Evolutionary conservation across 805 yeast species (phyloP), one percentile per base, ranked within the genome.

Genomic region (Aciculoconidium aculeatum): DNA sequence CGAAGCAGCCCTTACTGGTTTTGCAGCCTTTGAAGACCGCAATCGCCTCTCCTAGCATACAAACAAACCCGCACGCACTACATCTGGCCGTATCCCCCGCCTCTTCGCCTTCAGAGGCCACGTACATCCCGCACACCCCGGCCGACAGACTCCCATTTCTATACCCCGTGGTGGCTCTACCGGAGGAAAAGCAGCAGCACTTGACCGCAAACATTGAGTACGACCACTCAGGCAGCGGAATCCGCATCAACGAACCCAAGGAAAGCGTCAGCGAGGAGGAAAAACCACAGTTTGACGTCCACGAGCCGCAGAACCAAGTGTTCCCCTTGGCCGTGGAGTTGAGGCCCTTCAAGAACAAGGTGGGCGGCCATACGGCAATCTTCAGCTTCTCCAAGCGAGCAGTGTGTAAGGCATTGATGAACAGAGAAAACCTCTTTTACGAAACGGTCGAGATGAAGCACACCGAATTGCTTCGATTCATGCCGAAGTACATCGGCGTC

Each of bases 351-450:
- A 78, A 80, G 32, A 87, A 92, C 51, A 87, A 84, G 49, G 97
- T 92, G 13, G 99, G 99, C 6, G 99, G 99, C 0, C 99, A 92
- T 52, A 90, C 96, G 0, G 96, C 96, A 1, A 87, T 92, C 19
- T 92, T 90, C 61, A 73, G 90, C 40, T 92, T 92, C 51, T 81
- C 94, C 4, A 83, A 78, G 42, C 67, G 84, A 35, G 97, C 96
- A 0, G 95, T 92, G 11, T 92, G 97, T 55, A 92, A 92, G 55
- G 92, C 92, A 1, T 64, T 94, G 36, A 85, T 87, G 36, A 86
- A 84, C 45, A 69, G 95, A 34, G 99, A 92, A 49, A 85, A 92
- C 56, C 59, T 67, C 37, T 88, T 95, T 81, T 92, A 92, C 55
- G 98, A 92, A 53, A 76, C 79, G 4, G 79, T 92, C 25, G 97